These are phyloP conservation scores for Xylaria sp. DNA, from an alignment of 2,329 filamentous ascomycete species.

Conservation along the genomic window DNA sequence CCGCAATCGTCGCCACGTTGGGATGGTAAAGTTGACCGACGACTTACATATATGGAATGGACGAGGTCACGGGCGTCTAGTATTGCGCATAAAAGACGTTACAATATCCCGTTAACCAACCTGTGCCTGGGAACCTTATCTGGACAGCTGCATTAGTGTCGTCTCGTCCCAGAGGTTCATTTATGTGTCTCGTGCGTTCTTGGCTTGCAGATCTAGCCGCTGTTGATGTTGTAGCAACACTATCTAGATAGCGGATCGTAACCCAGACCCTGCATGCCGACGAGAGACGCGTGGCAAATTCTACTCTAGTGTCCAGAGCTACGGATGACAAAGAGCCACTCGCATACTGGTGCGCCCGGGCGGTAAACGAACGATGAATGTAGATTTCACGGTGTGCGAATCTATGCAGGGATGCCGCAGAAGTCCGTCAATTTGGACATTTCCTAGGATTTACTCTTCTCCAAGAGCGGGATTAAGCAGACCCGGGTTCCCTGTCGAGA, in stretches of 20 bases:
- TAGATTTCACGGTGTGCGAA: slow-evolving; percentile 10
- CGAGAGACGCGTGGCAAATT: slow-evolving; percentile 9
- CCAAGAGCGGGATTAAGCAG: slow-evolving; percentile 40
- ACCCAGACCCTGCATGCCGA: slow-evolving; percentile 17
- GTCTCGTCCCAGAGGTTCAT: slow-evolving; percentile 39
- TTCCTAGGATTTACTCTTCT: neutral
- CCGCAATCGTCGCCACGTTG: neutral
- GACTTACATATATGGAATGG: neutral
- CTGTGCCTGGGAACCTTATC: slow-evolving; percentile 36
- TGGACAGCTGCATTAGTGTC: slow-evolving; percentile 37
- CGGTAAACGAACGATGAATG: slow-evolving; percentile 1
- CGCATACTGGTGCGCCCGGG: slow-evolving; percentile 10
- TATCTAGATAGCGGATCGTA: slow-evolving; percentile 21
- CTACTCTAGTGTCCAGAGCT: slow-evolving; percentile 15
- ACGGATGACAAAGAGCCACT: slow-evolving; percentile 17
- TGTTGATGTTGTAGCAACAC: slow-evolving; percentile 32
- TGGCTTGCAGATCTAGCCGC: slow-evolving; percentile 32
- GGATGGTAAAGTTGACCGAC: neutral
- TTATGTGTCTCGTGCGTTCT: slow-evolving; percentile 43
- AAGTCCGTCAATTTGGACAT: slow-evolving; percentile 2
- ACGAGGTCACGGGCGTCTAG: neutral
- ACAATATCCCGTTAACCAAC: neutral
- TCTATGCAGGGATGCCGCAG: slow-evolving; percentile 4
- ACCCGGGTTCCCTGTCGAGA: slow-evolving; percentile 62
- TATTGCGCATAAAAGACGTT: slow-evolving; percentile 14